Percentiles rank a stretch among this genome's conserved stretches.
Evolutionary conservation across 2,329 filamentous ascomycete species (phyloP).

Genomic region (Colletotrichum agaves): DNA sequence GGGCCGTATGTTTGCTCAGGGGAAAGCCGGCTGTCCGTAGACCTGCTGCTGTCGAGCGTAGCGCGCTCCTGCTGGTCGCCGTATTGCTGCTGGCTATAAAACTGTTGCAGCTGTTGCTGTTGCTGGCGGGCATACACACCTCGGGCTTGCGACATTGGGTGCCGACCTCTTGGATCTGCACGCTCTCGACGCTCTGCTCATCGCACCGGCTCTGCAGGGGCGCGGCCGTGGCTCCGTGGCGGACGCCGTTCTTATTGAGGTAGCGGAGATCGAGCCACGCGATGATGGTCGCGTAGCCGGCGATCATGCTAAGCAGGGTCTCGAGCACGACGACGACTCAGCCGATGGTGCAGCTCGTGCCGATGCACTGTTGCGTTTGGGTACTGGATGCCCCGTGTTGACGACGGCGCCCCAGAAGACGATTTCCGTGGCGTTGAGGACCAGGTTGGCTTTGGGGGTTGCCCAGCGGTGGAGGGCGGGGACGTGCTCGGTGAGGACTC

Average conservation of each 20-base stretch:
- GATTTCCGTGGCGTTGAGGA: slow-evolving; percentile 53
- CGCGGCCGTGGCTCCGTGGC: slow-evolving; percentile 4
- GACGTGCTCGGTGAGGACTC: slow-evolving; percentile 51
- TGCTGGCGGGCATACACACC: background rate
- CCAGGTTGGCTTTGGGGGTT: slow-evolving; percentile 52
- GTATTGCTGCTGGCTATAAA: background rate
- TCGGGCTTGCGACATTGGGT: background rate
- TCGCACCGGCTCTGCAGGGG: slow-evolving; percentile 18
- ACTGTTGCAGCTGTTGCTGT: background rate
- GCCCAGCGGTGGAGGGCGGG: slow-evolving; percentile 47
- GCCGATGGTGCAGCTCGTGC: slow-evolving; percentile 31
- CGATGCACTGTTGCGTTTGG: slow-evolving; percentile 23
- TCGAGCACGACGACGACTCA: slow-evolving; percentile 27
- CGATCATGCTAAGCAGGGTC: slow-evolving; percentile 27
- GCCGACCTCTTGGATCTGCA: slow-evolving; percentile 8
- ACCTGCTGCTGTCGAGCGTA: slow-evolving; percentile 2
- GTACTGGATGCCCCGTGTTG: slow-evolving; percentile 39
- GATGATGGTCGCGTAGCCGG: slow-evolving; percentile 26
- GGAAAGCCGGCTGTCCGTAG: background rate
- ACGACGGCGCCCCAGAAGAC: slow-evolving; percentile 52
- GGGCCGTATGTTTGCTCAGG: slow-evolving; percentile 6
- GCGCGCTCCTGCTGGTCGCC: background rate
- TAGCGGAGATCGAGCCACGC: slow-evolving; percentile 28
- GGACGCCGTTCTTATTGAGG: slow-evolving; percentile 15
- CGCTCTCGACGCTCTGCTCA: background rate